Evolutionary conservation across 2,329 filamentous ascomycete genomes (phyloP).

Genomic region (Zymoseptoria passerinii): DNA sequence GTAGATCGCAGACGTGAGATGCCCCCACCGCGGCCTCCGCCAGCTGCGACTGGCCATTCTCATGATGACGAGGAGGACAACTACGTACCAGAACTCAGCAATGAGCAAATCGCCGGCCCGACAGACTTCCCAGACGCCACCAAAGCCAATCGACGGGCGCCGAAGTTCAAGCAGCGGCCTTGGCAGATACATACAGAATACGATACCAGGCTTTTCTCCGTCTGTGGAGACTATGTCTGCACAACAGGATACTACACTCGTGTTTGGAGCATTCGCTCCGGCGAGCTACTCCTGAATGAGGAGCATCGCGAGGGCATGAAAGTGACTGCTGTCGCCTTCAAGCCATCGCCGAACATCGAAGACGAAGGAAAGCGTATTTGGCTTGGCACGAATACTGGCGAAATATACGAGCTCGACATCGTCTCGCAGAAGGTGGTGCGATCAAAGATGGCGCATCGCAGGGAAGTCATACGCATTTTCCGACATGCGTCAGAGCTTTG

Average conservation of each 20-base stretch:
- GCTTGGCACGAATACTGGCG: conserved; percentile 83
- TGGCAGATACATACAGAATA: conserved; percentile 75
- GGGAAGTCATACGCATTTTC: conserved; percentile 76
- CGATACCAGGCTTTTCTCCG: conserved; percentile 76
- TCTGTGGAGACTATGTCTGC: conserved; percentile 80
- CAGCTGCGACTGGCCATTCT: conserved; percentile 23
- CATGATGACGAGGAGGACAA: conserved; percentile 38
- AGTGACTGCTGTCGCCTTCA: conserved; percentile 74
- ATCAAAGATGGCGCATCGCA: conserved; percentile 66
- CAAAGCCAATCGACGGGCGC: conserved; percentile 74
- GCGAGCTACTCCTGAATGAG: conserved; percentile 71
- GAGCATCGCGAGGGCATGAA: conserved; percentile 79
- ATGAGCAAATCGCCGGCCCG: conserved; percentile 10
- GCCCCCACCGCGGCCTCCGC: conserved; percentile 13
- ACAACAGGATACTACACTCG: conserved; percentile 80
- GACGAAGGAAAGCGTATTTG: conserved; percentile 77
- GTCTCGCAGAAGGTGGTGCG: conserved; percentile 60
- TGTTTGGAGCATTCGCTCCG: conserved; percentile 78
- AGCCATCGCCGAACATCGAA: conserved; percentile 66
- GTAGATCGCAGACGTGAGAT: conserved; percentile 20
- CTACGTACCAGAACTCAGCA: conserved; percentile 9
- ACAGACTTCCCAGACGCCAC: conserved; percentile 73
- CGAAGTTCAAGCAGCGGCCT: conserved; percentile 62
- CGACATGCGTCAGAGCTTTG: conserved; percentile 84
- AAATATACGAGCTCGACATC: conserved; percentile 84